Evolutionary conservation across 352 stramenopile species (phyloP), one percentile per base, ranked within the genome.

Genomic region (Phytophthora multivora): DNA sequence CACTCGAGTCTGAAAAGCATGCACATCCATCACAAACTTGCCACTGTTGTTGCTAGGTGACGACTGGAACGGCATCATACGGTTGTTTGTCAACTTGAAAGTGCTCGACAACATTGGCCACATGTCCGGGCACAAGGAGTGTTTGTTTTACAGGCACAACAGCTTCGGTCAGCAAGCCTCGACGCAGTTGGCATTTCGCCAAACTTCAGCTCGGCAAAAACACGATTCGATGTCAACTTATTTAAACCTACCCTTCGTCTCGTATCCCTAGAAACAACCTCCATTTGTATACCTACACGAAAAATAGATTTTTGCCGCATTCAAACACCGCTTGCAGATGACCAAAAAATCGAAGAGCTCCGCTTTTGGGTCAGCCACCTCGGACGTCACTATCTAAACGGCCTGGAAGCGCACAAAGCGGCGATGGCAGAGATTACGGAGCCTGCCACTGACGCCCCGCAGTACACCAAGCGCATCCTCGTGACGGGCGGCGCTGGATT

Each of bases 401-500:
- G 11, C 52, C 21, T 12, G 21, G 15, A 19, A 38, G 35, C 18
- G 2, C 42, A 26, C 42, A 62, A n/a, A 51, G 25, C 42, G 56
- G 40, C 39, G 12, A 67, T 59, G 57, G 36, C 35, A 8, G 31
- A 42, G 8, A 16, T 12, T 2, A 2, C 18, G 1, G 6, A 18
- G 12, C 16, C 38, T 7, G 2, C 13, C 23, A 41, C 9, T 13
- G 21, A 28, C 33, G 33, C 39, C 0, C 16, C 21, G 18, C 40
- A 52, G 10, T 88, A 71, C 55, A 70, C 66, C 15, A 91, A 97
- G 73, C 98, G 98, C 73, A 98, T 99, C 61, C 83, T 99, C 42
- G 77, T 99, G 15, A 99, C 97, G 5, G 97, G 97, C 58, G 97
- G 97, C 64, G 97, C 97, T 10, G 97, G 97, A 25, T 98, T 98